These are phyloP conservation scores for Pseudocercospora fijiensis DNA, from an alignment of 2,329 filamentous ascomycete genomes.

Conservation along the genomic window DNA sequence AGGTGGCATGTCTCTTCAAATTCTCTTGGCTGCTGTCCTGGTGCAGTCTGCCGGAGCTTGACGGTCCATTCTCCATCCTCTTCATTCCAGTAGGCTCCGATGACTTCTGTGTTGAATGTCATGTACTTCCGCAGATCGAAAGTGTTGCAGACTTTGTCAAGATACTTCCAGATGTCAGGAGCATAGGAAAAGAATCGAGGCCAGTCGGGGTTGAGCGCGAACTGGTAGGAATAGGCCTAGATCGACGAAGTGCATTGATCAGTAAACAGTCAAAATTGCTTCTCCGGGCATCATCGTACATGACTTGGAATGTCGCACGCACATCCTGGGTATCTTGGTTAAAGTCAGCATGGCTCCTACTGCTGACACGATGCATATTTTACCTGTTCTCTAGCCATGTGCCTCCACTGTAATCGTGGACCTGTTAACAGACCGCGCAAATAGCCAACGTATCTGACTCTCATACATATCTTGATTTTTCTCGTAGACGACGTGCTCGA, in stretches of 20 bases:
- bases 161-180: constrained; percentile 51
- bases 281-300: background rate
- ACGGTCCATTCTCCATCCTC: constrained; percentile 52
- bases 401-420: constrained; percentile 32
- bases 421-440: background rate
- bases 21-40: constrained; percentile 39
- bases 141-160: constrained; percentile 50
- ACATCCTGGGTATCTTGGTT: constrained; percentile 33
- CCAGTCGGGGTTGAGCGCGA: constrained; percentile 46
- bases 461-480: constrained; percentile 45
- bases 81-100: constrained; percentile 52
- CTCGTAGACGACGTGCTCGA: constrained; percentile 52
- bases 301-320: constrained; percentile 49
- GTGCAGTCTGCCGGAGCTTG: constrained; percentile 44
- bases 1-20: constrained; percentile 48
- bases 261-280: background rate
- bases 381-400: constrained; percentile 51
- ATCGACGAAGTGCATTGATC: background rate
- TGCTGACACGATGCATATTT: background rate
- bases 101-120: constrained; percentile 52
- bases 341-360: background rate
- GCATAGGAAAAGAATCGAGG: constrained; percentile 49
- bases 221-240: constrained; percentile 22
- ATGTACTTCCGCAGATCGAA: constrained; percentile 55
- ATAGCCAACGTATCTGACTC: background rate